These are phyloP conservation scores for Didymella pinodella DNA, from an alignment of 2,329 filamentous ascomycete species.

Conservation along the genomic window DNA sequence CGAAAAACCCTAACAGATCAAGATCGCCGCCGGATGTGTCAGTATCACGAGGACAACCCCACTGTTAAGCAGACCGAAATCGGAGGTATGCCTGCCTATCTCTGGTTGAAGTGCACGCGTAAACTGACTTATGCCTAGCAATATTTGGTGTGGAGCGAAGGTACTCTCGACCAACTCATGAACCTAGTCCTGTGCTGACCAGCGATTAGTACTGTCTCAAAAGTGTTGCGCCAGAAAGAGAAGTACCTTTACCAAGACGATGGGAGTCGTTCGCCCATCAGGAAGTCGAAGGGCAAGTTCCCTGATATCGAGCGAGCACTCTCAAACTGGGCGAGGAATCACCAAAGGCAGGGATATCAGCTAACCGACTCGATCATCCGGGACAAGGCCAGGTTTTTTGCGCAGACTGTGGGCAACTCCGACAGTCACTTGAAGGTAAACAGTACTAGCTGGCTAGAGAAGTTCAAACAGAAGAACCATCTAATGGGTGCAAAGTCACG, in stretches of 20 bases:
- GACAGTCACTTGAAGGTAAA: slow-evolving; percentile 76
- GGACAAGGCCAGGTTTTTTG: slow-evolving; percentile 84
- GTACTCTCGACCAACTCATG: slow-evolving; percentile 59
- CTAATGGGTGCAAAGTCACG: slow-evolving; percentile 62
- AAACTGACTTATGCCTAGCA: slow-evolving; percentile 59
- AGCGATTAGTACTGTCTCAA: slow-evolving; percentile 86
- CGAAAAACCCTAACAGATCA: slow-evolving; percentile 90
- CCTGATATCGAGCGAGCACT: slow-evolving; percentile 93
- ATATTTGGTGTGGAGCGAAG: slow-evolving; percentile 97
- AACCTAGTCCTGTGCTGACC: slow-evolving; percentile 29
- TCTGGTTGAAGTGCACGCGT: slow-evolving; percentile 1
- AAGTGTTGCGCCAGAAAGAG: slow-evolving; percentile 92
- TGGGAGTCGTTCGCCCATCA: slow-evolving; percentile 79
- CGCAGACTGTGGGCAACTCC: slow-evolving; percentile 72
- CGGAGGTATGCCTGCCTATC: slow-evolving; percentile 68
- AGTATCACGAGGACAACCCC: slow-evolving; percentile 90
- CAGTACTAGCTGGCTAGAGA: slow-evolving; percentile 84
- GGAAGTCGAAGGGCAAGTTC: slow-evolving; percentile 82
- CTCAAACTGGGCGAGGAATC: slow-evolving; percentile 84
- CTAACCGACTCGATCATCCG: slow-evolving; percentile 83
- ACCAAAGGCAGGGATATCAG: slow-evolving; percentile 75
- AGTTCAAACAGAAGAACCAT: slow-evolving; percentile 91
- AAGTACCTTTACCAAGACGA: slow-evolving; percentile 88
- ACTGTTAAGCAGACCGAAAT: slow-evolving; percentile 95
- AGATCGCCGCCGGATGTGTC: slow-evolving; percentile 90